Base-by-base conservation (phyloP, 257 asterid species). In the Scutellaria baicalensis region DNA sequence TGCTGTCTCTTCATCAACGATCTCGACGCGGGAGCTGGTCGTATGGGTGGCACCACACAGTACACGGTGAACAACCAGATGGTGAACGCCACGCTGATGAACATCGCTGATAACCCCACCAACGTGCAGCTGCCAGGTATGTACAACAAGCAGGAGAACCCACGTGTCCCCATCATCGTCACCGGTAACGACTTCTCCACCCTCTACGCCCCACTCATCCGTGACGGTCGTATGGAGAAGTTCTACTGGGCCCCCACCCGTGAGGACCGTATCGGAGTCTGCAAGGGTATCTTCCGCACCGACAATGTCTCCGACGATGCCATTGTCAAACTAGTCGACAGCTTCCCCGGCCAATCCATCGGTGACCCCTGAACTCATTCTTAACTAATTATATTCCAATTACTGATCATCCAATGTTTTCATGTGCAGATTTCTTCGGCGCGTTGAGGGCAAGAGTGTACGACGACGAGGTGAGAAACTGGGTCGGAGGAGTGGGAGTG, bases 21-120 rank as follows among this genome's bases (percentile, higher is more conserved):
- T 69, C 88, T 85, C 1, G 91, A 85, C 51, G 91, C 91, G 1
- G 91, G 91, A 0, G 91, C 91, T 0, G 91, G 91, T 13, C 83
- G 88, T 12, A 38, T 85, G 67, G 91, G 91, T 3, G 91, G 91
- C 23, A 85, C 91, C 12, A 85, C 91, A 8, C 91, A 85, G 49
- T 85, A 85, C 85, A 85, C 91, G 0, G 91, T 85, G 1, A 85
- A 85, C 86, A 85, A 85, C 77, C 91, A 85, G 79, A 83, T 85
- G 91, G 91, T 85, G 6, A 85, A 85, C 76, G 91, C 91, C 60
- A 85, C 91, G 6, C 91, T 85, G 59, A 85, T 85, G 91, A 85
- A 85, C 85, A 85, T 85, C 52, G 91, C 91, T 4, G 91, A 85
- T 49, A 78, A 73, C 74, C 91, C 91, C 8, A 85, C 91, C 59